Evolutionary conservation across 768 basidiomycete genomes (phyloP).

Genomic region (Favolaschia claudopus): DNA sequence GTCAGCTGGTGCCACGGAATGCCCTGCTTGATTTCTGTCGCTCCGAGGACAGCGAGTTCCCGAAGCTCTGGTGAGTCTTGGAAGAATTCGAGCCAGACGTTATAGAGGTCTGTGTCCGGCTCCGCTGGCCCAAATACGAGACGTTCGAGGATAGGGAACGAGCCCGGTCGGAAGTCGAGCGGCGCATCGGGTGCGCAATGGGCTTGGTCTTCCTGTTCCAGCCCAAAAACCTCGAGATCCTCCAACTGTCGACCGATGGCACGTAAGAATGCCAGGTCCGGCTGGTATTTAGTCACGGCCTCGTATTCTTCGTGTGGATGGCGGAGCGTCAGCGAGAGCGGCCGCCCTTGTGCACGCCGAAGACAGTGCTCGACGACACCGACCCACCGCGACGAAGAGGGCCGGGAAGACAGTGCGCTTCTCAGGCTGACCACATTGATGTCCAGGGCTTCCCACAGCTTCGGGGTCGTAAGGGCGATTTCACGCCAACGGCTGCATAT

Average conservation of each 20-base stretch:
- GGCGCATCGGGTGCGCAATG: too few species aligned
- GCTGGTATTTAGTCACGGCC: too few species aligned
- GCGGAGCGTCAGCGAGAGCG: not conserved
- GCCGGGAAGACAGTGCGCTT: too few species aligned
- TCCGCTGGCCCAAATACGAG: not conserved
- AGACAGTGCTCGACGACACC: not conserved
- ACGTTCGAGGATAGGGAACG: not conserved
- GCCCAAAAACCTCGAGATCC: not conserved
- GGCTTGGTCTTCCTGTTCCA: not conserved
- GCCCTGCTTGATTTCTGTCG: not conserved
- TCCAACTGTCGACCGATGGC: not conserved
- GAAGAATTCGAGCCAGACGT: not conserved
- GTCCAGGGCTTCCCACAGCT: not conserved
- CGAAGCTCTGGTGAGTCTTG: not conserved
- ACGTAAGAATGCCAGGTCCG: not conserved
- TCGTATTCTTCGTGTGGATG: not conserved
- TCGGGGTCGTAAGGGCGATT: constrained; percentile 8
- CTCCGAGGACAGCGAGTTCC: not conserved
- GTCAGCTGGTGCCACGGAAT: constrained; percentile 10
- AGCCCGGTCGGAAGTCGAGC: not conserved
- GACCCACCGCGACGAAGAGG: not conserved
- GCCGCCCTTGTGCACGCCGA: not conserved
- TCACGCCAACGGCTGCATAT: constrained; percentile 13
- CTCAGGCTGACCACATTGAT: not conserved
- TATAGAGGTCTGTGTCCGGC: not conserved